phyloP scores from a whole-genome alignment of 1,139 yeast genomes.

The Williopsis jadinii region DNA sequence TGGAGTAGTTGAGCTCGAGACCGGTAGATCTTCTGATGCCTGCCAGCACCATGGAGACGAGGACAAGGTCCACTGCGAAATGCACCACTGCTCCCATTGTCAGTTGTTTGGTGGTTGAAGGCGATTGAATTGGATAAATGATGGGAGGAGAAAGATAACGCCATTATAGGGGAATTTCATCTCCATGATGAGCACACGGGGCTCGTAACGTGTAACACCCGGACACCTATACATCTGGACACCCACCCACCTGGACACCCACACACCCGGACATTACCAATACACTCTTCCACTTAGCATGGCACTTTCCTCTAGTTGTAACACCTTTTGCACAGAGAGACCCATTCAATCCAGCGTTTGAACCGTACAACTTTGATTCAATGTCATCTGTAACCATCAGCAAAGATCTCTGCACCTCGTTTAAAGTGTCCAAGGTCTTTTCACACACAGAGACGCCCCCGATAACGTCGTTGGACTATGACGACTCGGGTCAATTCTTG shows the following conservation, averaged over 20 bases:
- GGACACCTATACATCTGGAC: too few relatives aligned
- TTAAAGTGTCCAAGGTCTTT: constrained; percentile 50
- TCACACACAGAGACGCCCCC: constrained; percentile 42
- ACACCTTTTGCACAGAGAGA: too few relatives aligned
- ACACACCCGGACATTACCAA: too few relatives aligned
- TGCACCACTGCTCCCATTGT: constrained; percentile 34
- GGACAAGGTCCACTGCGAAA: constrained; percentile 50
- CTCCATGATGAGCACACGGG: too few relatives aligned
- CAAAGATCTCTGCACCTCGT: constrained; percentile 27
- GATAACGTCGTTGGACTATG: constrained; percentile 72
- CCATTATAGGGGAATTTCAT: too few relatives aligned
- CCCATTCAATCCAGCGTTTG: too few relatives aligned
- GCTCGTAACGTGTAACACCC: too few relatives aligned
- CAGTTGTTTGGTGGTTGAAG: neutral
- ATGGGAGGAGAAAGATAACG: too few relatives aligned
- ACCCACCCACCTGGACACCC: too few relatives aligned
- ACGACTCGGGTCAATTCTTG: constrained; percentile 75
- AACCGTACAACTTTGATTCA: neutral
- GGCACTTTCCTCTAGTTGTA: too few relatives aligned
- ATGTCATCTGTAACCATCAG: neutral
- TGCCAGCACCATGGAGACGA: constrained; percentile 57
- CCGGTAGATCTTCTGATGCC: constrained; percentile 59
- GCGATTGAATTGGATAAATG: too few relatives aligned
- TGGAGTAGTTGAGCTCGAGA: constrained; percentile 27
- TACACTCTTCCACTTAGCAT: too few relatives aligned